Conservation (phyloP, 805 yeast genomes). For the Metahyphopichia silvanorum region DNA sequence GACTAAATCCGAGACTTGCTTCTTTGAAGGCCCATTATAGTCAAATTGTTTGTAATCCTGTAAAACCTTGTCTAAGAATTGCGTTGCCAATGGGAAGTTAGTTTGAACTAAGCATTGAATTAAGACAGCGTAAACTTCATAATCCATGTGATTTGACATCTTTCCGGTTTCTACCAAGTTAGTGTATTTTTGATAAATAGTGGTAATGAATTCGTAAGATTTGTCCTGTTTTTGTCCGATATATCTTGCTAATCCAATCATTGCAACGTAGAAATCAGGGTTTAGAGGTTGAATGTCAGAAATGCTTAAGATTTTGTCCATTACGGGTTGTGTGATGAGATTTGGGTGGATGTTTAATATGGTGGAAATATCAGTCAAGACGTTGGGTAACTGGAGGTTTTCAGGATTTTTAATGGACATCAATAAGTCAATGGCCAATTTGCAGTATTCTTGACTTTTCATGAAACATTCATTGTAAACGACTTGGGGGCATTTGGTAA, state of each 20-base stretch:
- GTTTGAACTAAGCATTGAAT: slow-evolving; percentile 52
- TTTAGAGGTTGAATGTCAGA: slow-evolving; percentile 17
- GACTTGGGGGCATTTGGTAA: slow-evolving; percentile 49
- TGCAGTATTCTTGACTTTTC: slow-evolving; percentile 44
- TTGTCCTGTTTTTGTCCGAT: slow-evolving; percentile 16
- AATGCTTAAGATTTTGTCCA: slow-evolving; percentile 24
- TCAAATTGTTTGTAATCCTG: slow-evolving; percentile 35
- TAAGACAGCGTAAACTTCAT: slow-evolving; percentile 47
- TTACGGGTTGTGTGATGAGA: slow-evolving; percentile 17
- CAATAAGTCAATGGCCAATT: slow-evolving; percentile 43
- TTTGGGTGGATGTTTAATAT: slow-evolving; percentile 25
- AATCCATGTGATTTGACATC: slow-evolving; percentile 33
- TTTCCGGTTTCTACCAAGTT: slow-evolving; percentile 5
- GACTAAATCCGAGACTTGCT: slow-evolving; percentile 36
- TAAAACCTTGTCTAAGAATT: slow-evolving; percentile 54
- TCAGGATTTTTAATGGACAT: slow-evolving; percentile 42
- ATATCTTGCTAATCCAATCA: slow-evolving; percentile 29
- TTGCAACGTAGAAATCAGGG: slow-evolving; percentile 33
- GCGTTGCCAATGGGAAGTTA: slow-evolving; percentile 49
- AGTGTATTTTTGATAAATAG: slow-evolving; percentile 33
- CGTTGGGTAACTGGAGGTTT: slow-evolving; percentile 24
- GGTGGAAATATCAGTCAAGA: slow-evolving; percentile 35
- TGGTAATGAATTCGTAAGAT: slow-evolving; percentile 23
- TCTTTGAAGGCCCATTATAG: slow-evolving; percentile 10
- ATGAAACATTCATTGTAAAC: slow-evolving; percentile 45